These are phyloP conservation scores for Fagus sylvatica DNA, from an alignment of 306 rosid species.

Conservation along the genomic window DNA sequence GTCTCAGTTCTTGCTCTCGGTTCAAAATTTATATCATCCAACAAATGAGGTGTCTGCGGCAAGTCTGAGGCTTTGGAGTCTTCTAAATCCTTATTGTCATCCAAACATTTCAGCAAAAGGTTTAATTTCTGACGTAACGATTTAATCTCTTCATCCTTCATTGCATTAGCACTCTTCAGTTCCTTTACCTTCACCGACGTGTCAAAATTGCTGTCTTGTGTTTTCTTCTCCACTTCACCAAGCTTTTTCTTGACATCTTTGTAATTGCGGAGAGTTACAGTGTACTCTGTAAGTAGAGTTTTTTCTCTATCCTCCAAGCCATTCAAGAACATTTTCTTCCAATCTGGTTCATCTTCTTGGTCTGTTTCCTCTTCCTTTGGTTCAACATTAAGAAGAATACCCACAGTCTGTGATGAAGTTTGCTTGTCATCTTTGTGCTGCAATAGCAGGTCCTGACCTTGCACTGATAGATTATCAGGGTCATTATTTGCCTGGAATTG, in stretches of 20 bases:
- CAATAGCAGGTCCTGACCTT: conserved; percentile 24
- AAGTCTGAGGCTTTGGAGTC: conserved; percentile 28
- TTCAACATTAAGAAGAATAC: conserved; percentile 29
- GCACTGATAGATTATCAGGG: conserved; percentile 18
- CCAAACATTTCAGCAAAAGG: conserved; percentile 54
- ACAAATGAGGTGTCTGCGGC: conserved; percentile 5
- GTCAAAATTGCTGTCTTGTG: conserved; percentile 37
- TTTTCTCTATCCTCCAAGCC: conserved; percentile 78
- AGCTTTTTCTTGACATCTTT: conserved; percentile 79
- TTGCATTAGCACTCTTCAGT: conserved; percentile 54
- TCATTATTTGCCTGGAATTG: conserved; percentile 21
- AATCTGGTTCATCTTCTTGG: conserved; percentile 71
- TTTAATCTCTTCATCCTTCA: conserved; percentile 84
- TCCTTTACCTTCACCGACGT: conserved; percentile 57
- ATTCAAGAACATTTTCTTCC: conserved; percentile 60
- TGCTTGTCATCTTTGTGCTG: conserved; percentile 28
- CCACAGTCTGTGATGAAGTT: conserved; percentile 24
- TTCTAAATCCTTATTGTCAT: conserved; percentile 39
- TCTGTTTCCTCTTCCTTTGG: conserved; percentile 18
- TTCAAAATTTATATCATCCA: not conserved
- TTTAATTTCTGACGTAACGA: conserved; percentile 62
- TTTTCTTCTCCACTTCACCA: conserved; percentile 56
- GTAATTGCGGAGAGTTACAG: conserved; percentile 75
- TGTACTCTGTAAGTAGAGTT: conserved; percentile 68
- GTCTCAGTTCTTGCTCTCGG: conserved; percentile 1